Evolutionary conservation across 805 yeast genomes (phyloP).

Genomic region (Sugiyamaella qingdaonensis): DNA sequence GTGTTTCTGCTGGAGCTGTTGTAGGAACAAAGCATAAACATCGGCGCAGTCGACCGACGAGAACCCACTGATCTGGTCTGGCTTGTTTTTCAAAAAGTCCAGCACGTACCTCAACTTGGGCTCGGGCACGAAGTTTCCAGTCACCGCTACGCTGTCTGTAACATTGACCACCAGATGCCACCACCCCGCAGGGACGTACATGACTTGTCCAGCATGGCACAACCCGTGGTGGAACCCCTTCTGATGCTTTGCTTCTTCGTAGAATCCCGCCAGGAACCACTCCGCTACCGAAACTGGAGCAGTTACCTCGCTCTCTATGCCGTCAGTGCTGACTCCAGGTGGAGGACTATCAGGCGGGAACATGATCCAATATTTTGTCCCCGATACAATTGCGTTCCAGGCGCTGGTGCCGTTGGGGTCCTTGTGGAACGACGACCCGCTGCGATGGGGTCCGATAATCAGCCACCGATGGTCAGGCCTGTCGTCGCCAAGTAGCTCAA

Average conservation of each 20-base stretch:
- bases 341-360: conserved; percentile 79
- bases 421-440: conserved; percentile 89
- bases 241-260: conserved; percentile 42
- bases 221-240: conserved; percentile 59
- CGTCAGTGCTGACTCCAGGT: conserved; percentile 79
- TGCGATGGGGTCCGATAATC: conserved; percentile 73
- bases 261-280: conserved; percentile 82
- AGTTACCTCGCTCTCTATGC: conserved; percentile 80
- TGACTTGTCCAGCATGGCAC: conserved; percentile 76
- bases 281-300: conserved; percentile 91
- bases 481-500: conserved; percentile 46
- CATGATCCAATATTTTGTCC: conserved; percentile 84
- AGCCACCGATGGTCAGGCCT: conserved; percentile 93
- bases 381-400: conserved; percentile 77
- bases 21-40: conserved; percentile 41
- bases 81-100: conserved; percentile 61
- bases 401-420: conserved; percentile 91
- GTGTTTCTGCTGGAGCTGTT: conserved; percentile 42
- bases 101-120: conserved; percentile 58
- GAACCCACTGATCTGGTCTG: conserved; percentile 77
- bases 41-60: conserved; percentile 17
- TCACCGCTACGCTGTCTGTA: conserved; percentile 64
- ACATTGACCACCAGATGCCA: conserved; percentile 93
- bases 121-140: conserved; percentile 81
- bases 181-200: conserved; percentile 95